Evolutionary conservation across 2,329 filamentous ascomycete genomes (phyloP), one percentile per base, ranked within the genome.

Genomic region (Trichoderma sp.): DNA sequence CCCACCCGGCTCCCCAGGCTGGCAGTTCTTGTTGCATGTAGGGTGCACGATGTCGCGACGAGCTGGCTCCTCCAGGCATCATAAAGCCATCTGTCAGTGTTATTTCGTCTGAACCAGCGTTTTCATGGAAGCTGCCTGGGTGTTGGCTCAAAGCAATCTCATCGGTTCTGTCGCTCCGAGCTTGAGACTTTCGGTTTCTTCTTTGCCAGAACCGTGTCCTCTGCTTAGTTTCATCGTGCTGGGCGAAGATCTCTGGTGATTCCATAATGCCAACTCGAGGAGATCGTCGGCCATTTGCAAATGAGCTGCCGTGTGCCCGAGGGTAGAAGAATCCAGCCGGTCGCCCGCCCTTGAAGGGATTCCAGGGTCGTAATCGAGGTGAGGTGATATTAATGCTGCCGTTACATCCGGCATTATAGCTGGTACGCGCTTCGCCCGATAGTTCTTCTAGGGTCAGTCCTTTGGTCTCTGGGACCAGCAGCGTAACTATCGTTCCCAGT

Each of bases 391-490:
- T 76, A 71, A 84, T 82, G 71, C 84, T 86, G 27, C 84, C 84
- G 74, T 85, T 85, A 58, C 83, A 82, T 35, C 83, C 84, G 5
- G 82, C 78, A 66, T 86, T 85, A 73, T 86, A 86, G 35, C 82
- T 89, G 24, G 88, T 89, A 2, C 88, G 85, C 3, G 87, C 82
- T 77, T 93, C 91, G 11, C 89, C 90, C 1, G 89, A 86, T 19
- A 93, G 81, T 72, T 90, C 86, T 76, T 93, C 92, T 53, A 96
- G 82, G 0, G 91, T 93, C 77, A 88, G 84, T 1, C 90, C 86
- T 81, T 91, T 93, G 0, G 90, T 94, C 80, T 94, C 92, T 0
- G 91, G 91, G 27, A 94, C 89, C n/a, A 95, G 80, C 4, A 94
- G 81, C 1, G 89, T 89, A 3, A 88, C 88, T 58, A 92, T 79